Evolutionary conservation across 495 filamentous ascomycete genomes (phyloP).

Genomic region (Penicillium chermesinum): DNA sequence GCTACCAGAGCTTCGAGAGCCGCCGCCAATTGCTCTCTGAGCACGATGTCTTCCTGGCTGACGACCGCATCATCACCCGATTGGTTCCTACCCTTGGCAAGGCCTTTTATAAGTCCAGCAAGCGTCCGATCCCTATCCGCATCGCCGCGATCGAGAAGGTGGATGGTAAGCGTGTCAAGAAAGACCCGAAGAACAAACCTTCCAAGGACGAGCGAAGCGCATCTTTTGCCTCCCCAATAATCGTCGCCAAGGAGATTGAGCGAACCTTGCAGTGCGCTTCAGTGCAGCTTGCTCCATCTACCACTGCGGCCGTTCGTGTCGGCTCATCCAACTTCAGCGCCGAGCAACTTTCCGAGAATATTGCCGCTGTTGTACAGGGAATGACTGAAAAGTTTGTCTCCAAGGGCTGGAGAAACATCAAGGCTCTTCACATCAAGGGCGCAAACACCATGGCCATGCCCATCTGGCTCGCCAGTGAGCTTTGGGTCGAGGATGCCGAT

Average conservation of each 20-base stretch:
- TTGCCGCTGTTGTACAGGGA: slow-evolving; percentile 61
- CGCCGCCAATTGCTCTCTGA: slow-evolving; percentile 77
- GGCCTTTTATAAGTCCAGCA: slow-evolving; percentile 76
- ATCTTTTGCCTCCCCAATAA: slow-evolving; percentile 41
- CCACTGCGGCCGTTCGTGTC: slow-evolving; percentile 61
- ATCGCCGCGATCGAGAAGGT: slow-evolving; percentile 59
- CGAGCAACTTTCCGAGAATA: slow-evolving; percentile 72
- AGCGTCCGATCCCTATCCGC: slow-evolving; percentile 82
- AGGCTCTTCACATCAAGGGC: slow-evolving; percentile 81
- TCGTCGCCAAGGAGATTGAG: slow-evolving; percentile 66
- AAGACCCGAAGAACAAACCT: slow-evolving; percentile 36
- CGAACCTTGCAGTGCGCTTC: slow-evolving; percentile 63
- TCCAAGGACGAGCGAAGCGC: slow-evolving; percentile 35
- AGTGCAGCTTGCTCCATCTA: slow-evolving; percentile 65
- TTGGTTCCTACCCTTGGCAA: slow-evolving; percentile 79
- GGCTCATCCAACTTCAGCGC: slow-evolving; percentile 67
- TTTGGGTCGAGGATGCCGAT: slow-evolving; percentile 80
- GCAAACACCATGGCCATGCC: slow-evolving; percentile 80
- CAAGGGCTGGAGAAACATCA: slow-evolving; percentile 79
- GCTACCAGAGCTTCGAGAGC: slow-evolving; percentile 82
- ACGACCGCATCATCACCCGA: slow-evolving; percentile 72
- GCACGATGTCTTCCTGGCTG: slow-evolving; percentile 83
- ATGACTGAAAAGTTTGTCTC: slow-evolving; percentile 73
- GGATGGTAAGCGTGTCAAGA: slow-evolving; percentile 61
- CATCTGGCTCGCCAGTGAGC: slow-evolving; percentile 83